A percentile compares a stretch with the other conserved stretches of the same genome.
These are phyloP conservation scores for Aspergillus pseudoglaucus DNA, from an alignment of 2,329 filamentous ascomycete species.

Conservation along the genomic window DNA sequence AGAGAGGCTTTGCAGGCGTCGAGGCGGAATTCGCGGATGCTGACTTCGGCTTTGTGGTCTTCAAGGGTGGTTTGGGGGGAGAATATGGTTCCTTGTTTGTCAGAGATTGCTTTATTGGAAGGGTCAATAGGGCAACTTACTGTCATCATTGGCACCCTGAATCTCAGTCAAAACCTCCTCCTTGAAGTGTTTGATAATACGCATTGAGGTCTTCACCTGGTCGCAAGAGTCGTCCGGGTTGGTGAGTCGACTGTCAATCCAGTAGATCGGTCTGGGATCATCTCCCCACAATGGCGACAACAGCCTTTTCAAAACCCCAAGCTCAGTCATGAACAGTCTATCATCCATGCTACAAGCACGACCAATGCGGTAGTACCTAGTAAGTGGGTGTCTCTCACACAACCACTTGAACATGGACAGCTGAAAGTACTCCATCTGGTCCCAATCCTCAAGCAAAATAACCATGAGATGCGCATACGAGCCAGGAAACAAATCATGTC, in stretches of 20 bases:
- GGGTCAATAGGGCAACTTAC: constrained; percentile 7
- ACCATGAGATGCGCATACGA: constrained; percentile 19
- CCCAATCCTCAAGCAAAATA: constrained; percentile 35
- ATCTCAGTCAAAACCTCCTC: constrained; percentile 8
- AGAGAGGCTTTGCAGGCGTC: constrained; percentile 14
- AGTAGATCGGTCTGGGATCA: constrained; percentile 8
- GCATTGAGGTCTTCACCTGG: constrained; percentile 13
- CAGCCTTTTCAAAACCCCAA: constrained; percentile 18
- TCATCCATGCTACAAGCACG: neutral
- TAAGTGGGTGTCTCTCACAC: neutral
- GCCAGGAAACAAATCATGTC: constrained; percentile 11
- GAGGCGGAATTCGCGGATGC: constrained; percentile 13
- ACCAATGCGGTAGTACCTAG: neutral
- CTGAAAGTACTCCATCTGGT: constrained; percentile 60
- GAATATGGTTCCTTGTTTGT: constrained; percentile 11
- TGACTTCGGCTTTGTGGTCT: constrained; percentile 9
- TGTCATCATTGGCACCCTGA: constrained; percentile 6
- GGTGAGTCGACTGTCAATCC: constrained; percentile 11
- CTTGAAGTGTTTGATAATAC: constrained; percentile 18
- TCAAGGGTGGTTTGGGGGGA: constrained; percentile 4
- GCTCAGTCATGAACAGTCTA: constrained; percentile 12
- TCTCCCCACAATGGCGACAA: constrained; percentile 15
- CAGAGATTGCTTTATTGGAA: neutral
- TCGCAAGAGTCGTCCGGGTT: constrained; percentile 6
- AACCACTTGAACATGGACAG: constrained; percentile 55